Evolutionary conservation across 495 filamentous ascomycete genomes (phyloP).

Genomic region (Symbiotaphrina buchneri): DNA sequence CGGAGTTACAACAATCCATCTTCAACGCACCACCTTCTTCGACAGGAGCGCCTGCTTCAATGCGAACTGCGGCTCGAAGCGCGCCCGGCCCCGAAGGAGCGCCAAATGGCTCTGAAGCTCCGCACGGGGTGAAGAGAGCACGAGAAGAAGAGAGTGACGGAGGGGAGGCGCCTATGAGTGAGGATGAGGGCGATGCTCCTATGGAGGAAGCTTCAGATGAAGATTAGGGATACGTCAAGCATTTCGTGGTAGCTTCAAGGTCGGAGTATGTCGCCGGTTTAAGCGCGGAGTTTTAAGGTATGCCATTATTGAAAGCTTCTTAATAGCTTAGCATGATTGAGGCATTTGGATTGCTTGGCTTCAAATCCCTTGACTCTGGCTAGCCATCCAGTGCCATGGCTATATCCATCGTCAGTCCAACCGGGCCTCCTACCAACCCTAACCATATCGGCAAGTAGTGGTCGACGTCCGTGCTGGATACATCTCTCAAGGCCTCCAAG

Average conservation of each 20-base stretch:
- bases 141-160: constrained; percentile 12
- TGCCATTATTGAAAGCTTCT: too few species aligned
- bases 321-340: too few species aligned
- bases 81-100: background rate
- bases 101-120: constrained; percentile 6
- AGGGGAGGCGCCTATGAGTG: constrained; percentile 9
- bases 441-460: constrained; percentile 66
- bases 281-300: too few species aligned
- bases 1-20: constrained; percentile 61
- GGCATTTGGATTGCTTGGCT: too few species aligned
- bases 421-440: constrained; percentile 47
- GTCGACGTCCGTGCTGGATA: constrained; percentile 27
- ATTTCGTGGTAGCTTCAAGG: too few species aligned
- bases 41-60: constrained; percentile 20
- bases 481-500: constrained; percentile 27
- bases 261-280: too few species aligned
- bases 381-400: too few species aligned
- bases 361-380: too few species aligned
- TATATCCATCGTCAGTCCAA: constrained; percentile 55
- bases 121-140: constrained; percentile 11
- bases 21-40: constrained; percentile 22
- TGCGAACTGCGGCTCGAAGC: constrained; percentile 14
- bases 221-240: too few species aligned
- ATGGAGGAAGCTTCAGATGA: constrained; percentile 14
- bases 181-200: constrained; percentile 10